A percentile compares a stretch with the other conserved stretches of the same genome.
These are phyloP conservation scores for Clarkia xantiana DNA, from an alignment of 345 rosid genomes.

Conservation along the genomic window DNA sequence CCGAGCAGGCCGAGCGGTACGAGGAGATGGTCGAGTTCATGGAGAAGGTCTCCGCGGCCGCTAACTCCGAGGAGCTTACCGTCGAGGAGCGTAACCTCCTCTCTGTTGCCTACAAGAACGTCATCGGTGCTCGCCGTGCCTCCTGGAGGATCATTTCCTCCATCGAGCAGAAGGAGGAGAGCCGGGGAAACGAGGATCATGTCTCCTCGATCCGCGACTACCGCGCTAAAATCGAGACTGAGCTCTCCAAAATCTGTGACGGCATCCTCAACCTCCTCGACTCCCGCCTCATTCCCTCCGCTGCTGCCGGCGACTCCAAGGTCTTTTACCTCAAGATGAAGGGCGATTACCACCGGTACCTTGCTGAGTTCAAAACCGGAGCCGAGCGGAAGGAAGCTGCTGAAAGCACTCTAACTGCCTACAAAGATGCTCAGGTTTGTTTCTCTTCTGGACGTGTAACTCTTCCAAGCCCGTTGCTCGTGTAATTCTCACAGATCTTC, in stretches of 20 bases:
- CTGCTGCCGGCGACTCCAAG: slow-evolving; percentile 65
- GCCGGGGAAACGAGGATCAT: slow-evolving; percentile 40
- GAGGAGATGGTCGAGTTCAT: slow-evolving; percentile 79
- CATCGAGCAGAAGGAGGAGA: slow-evolving; percentile 61
- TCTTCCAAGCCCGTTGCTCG: slow-evolving; percentile 27
- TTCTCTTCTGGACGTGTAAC: too few species aligned
- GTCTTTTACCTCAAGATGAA: slow-evolving; percentile 71
- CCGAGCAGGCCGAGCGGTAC: slow-evolving; percentile 19
- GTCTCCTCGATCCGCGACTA: slow-evolving; percentile 51
- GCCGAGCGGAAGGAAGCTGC: slow-evolving; percentile 14
- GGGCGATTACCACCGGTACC: slow-evolving; percentile 15
- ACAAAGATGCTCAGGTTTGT: slow-evolving; percentile 30
- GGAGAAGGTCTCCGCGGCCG: slow-evolving; percentile 55
- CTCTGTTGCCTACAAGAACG: slow-evolving; percentile 53
- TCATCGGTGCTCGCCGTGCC: slow-evolving; percentile 44
- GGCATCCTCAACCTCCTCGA: slow-evolving; percentile 59
- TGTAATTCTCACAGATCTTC: slow-evolving; percentile 36
- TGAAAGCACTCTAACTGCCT: slow-evolving; percentile 13
- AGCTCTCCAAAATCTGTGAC: slow-evolving; percentile 59
- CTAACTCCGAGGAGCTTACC: slow-evolving; percentile 37
- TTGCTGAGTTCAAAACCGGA: slow-evolving; percentile 16
- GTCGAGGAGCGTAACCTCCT: slow-evolving; percentile 53
- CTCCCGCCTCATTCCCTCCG: slow-evolving; percentile 52
- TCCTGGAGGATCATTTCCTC: slow-evolving; percentile 52
- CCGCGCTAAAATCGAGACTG: slow-evolving; percentile 63